Percentiles rank a stretch among this genome's conserved stretches.
Conservation (phyloP, 495 filamentous ascomycete species). For the Penicillium longicatenatum region DNA sequence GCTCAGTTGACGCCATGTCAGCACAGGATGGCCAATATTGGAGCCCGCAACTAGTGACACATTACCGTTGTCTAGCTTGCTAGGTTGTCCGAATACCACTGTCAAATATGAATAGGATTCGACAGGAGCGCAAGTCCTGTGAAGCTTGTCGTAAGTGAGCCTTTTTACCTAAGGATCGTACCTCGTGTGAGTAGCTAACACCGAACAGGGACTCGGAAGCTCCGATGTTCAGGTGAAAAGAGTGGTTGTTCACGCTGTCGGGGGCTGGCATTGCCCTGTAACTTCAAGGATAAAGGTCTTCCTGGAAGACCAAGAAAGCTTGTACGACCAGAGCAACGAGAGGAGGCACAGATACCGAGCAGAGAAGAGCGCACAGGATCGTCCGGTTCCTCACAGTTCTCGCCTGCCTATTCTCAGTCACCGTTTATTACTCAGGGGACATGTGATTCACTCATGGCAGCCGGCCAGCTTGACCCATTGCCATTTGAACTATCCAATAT, state of each 20-base stretch:
- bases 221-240: constrained; percentile 32
- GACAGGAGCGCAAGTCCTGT: constrained; percentile 28
- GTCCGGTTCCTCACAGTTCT: constrained; percentile 15
- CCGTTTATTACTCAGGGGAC: not conserved
- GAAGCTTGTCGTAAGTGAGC: constrained; percentile 22
- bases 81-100: not conserved
- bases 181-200: not conserved
- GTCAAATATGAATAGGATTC: constrained; percentile 19
- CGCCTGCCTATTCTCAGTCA: not conserved
- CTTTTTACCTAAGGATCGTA: not conserved
- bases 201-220: constrained; percentile 26
- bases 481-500: constrained; percentile 17
- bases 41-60: not conserved
- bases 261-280: constrained; percentile 22
- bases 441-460: constrained; percentile 8
- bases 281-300: constrained; percentile 29
- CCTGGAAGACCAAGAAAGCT: constrained; percentile 30
- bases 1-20: constrained; percentile 27
- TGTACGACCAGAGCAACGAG: constrained; percentile 12
- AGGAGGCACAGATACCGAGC: not conserved
- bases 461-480: constrained; percentile 10
- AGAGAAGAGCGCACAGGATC: constrained; percentile 9
- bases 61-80: not conserved
- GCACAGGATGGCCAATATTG: constrained; percentile 19
- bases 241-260: constrained; percentile 28